Percentiles rank a stretch among this genome's conserved stretches.
Evolutionary conservation across 805 yeast species (phyloP).

Genomic region (Vanderwaltozyma verrucispora): DNA sequence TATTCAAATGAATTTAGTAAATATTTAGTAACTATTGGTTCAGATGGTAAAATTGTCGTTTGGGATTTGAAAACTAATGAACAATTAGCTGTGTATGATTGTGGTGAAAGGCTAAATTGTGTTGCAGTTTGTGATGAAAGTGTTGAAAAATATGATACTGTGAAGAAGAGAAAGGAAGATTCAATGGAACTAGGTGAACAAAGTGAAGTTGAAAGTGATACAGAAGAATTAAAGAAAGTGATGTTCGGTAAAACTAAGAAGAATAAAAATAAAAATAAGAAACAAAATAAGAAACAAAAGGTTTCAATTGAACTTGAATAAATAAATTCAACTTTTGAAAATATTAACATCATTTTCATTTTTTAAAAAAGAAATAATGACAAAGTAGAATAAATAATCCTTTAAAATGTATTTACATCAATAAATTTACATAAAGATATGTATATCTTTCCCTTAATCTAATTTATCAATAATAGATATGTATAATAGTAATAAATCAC

Average conservation of each 20-base stretch:
- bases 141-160: slow-evolving; percentile 61
- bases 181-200: slow-evolving; percentile 49
- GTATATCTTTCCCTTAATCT: slow-evolving; percentile 10
- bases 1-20: slow-evolving; percentile 33
- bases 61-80: slow-evolving; percentile 67
- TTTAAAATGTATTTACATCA: too few species aligned
- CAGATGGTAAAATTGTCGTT: slow-evolving; percentile 88
- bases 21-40: slow-evolving; percentile 70
- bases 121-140: slow-evolving; percentile 65
- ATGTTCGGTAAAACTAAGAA: slow-evolving; percentile 40
- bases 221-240: slow-evolving; percentile 50
- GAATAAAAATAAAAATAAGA: slow-evolving; percentile 34
- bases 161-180: slow-evolving; percentile 50
- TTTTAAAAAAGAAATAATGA: too few species aligned
- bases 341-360: too few species aligned
- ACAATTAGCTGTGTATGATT: slow-evolving; percentile 81
- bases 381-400: too few species aligned
- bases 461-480: too few species aligned
- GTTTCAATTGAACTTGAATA: slow-evolving; percentile 50
- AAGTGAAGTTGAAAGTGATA: slow-evolving; percentile 69
- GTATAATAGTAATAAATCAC: too few species aligned
- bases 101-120: slow-evolving; percentile 88
- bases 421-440: too few species aligned
- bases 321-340: too few species aligned
- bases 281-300: slow-evolving; percentile 32